A percentile compares a stretch with the other conserved stretches of the same genome.
These are phyloP conservation scores for Tuber indicum DNA, from an alignment of 495 filamentous ascomycete species.

Conservation along the genomic window DNA sequence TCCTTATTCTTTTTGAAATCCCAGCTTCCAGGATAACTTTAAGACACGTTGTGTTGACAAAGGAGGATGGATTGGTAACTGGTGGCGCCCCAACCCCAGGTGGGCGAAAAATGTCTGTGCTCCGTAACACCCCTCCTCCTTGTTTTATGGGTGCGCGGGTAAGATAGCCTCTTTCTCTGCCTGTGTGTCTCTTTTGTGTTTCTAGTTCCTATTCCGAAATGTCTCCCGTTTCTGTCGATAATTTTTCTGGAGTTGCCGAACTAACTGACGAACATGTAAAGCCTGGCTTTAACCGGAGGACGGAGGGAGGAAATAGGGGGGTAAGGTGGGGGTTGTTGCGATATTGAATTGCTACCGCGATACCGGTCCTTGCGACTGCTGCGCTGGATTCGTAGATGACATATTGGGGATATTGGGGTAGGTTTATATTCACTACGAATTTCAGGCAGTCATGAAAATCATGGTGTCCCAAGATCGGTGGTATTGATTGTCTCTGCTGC, in stretches of 20 bases:
- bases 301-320: neutral
- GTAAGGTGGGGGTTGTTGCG: neutral
- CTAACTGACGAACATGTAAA: neutral
- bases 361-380: neutral
- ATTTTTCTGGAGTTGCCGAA: neutral
- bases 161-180: neutral
- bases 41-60: slow-evolving; percentile 1
- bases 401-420: neutral
- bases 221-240: neutral
- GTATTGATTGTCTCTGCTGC: neutral
- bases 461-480: neutral
- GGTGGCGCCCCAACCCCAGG: neutral
- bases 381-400: neutral
- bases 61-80: neutral
- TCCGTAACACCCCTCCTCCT: slow-evolving; percentile 1
- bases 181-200: neutral
- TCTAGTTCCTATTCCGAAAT: neutral
- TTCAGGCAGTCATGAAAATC: neutral
- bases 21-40: neutral
- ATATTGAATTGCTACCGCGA: neutral
- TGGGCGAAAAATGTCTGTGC: neutral
- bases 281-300: neutral
- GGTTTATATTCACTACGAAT: neutral
- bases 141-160: neutral
- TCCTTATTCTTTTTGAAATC: neutral